Conservation (phyloP, 1,284 basidiomycete species). For the Vanrija humicola region DNA sequence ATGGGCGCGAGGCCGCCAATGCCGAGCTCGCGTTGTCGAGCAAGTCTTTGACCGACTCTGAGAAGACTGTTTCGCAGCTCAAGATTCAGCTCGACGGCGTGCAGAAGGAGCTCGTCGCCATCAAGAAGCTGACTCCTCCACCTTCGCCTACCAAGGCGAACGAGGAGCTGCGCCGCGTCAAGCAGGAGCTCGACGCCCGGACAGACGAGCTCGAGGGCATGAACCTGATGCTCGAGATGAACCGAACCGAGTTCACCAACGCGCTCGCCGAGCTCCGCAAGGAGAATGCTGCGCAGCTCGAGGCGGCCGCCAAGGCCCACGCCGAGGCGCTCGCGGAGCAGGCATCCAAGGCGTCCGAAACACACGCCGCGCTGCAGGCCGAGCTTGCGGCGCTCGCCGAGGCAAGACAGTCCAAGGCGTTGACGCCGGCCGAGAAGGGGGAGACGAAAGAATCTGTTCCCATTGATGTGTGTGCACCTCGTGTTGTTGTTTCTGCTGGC, state of each 20-base stretch:
- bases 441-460: not conserved
- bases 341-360: not conserved
- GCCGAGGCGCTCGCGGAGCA: not conserved
- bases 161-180: conserved; percentile 8
- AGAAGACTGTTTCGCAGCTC: conserved; percentile 1
- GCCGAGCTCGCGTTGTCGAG: not conserved
- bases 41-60: not conserved
- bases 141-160: not conserved
- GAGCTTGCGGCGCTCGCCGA: conserved; percentile 4
- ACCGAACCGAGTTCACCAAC: conserved; percentile 35
- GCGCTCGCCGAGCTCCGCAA: conserved; percentile 12
- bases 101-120: conserved; percentile 6
- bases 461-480: conserved; percentile 8
- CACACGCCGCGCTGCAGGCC: conserved; percentile 5
- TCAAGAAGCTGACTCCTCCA: conserved; percentile 3
- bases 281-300: conserved; percentile 4
- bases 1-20: conserved; percentile 5
- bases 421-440: too few relatives aligned
- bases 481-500: not conserved
- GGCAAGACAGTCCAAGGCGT: too few relatives aligned
- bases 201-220: conserved; percentile 36
- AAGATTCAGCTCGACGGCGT: not conserved
- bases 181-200: conserved; percentile 25
- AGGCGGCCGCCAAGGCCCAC: not conserved
- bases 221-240: conserved; percentile 40